Conservation (phyloP, 805 yeast species). For the Helenozyma rhizophorensis region DNA sequence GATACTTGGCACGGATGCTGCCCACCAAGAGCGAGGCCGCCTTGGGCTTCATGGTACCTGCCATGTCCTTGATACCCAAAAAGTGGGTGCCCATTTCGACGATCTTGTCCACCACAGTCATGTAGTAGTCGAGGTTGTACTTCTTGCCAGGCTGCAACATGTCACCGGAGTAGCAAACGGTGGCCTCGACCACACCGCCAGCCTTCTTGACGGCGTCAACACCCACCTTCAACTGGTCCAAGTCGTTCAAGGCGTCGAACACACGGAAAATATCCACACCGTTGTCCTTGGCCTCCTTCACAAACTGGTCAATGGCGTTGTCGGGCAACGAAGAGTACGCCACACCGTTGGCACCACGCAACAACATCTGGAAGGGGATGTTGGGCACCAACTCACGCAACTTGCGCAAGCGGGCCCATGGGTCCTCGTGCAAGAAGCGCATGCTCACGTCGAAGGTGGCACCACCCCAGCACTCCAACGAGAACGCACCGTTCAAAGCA, state of each 20-base stretch:
- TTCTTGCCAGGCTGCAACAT: constrained; percentile 95
- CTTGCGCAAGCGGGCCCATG: constrained; percentile 93
- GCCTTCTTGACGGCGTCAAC: constrained; percentile 97
- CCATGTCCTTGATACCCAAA: constrained; percentile 98
- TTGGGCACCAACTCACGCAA: constrained; percentile 91
- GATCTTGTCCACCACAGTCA: constrained; percentile 74
- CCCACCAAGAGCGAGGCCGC: constrained; percentile 85
- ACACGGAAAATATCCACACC: constrained; percentile 99
- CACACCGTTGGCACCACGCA: constrained; percentile 99
- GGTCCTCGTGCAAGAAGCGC: constrained; percentile 98
- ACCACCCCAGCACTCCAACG: constrained; percentile 99
- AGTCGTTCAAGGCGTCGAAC: constrained; percentile 93
- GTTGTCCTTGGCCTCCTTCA: constrained; percentile 85
- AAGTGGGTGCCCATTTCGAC: constrained; percentile 95
- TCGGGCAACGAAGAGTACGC: constrained; percentile 98
- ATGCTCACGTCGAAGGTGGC: constrained; percentile 98
- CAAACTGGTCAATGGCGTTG: constrained; percentile 97
- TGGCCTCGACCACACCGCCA: constrained; percentile 98
- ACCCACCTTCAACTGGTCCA: constrained; percentile 96
- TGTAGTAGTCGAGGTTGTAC: constrained; percentile 88
- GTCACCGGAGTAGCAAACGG: constrained; percentile 98
- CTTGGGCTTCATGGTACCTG: constrained; percentile 94
- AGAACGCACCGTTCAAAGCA: constrained; percentile 86
- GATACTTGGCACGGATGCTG: constrained; percentile 78
- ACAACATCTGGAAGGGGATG: constrained; percentile 98